Percentiles rank a stretch among this genome's conserved stretches.
phyloP scores from a whole-genome alignment of 2,329 filamentous ascomycete genomes.

The Penicillium vulpinum region DNA sequence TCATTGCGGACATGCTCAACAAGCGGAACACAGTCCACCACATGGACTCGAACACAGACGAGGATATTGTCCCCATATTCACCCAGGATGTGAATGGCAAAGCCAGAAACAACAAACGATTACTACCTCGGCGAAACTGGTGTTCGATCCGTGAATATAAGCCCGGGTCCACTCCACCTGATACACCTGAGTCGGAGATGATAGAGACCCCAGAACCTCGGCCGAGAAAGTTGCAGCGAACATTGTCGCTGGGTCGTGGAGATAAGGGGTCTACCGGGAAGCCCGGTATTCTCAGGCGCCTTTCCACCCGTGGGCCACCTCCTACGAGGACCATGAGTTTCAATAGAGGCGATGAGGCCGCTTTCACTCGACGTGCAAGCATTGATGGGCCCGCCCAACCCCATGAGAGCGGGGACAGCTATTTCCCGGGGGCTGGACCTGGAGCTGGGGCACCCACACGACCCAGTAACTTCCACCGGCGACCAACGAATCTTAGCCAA shows the following conservation, averaged over 20 bases:
- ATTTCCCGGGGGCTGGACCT: conserved; percentile 29
- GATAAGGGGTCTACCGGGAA: conserved; percentile 46
- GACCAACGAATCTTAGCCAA: conserved; percentile 66
- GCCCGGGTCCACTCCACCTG: conserved; percentile 72
- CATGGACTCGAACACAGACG: conserved; percentile 72
- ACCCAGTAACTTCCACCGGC: conserved; percentile 61
- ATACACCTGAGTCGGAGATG: conserved; percentile 58
- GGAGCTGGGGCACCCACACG: conserved; percentile 24
- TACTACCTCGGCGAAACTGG: conserved; percentile 91
- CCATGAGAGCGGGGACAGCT: conserved; percentile 33
- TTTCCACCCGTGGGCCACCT: conserved; percentile 47
- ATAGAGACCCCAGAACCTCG: conserved; percentile 31
- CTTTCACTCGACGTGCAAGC: conserved; percentile 34
- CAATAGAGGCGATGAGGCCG: conserved; percentile 28
- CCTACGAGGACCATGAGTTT: conserved; percentile 41
- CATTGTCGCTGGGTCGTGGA: conserved; percentile 61
- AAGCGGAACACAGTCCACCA: conserved; percentile 79
- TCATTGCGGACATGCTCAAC: conserved; percentile 89
- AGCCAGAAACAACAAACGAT: conserved; percentile 82
- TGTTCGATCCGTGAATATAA: conserved; percentile 85
- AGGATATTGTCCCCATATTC: conserved; percentile 95
- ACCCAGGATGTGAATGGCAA: conserved; percentile 85
- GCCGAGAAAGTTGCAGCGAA: conserved; percentile 53
- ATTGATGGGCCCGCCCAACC: conserved; percentile 36
- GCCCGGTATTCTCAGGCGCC: conserved; percentile 46